phyloP scores from a whole-genome alignment of 106 monocot genomes.

The Amphibolis antarctica region DNA sequence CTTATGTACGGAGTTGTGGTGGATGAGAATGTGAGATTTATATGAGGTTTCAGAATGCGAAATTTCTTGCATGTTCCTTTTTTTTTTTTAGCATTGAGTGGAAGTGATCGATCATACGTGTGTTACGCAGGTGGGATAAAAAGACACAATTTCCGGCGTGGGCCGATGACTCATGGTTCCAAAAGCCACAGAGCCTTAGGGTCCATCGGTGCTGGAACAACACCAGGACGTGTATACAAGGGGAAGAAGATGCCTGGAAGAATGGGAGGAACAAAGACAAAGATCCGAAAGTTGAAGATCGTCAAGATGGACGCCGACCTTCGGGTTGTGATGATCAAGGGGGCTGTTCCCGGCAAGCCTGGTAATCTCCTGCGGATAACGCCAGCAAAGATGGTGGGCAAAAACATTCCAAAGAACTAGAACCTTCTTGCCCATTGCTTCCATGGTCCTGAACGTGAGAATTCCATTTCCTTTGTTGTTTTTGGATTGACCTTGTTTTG shows the following conservation, averaged over 20 bases:
- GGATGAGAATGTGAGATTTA: too few relatives aligned
- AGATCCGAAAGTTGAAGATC: conserved; percentile 77
- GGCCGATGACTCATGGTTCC: conserved; percentile 88
- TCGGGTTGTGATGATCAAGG: conserved; percentile 74
- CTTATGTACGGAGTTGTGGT: too few relatives aligned
- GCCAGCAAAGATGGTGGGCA: conserved; percentile 86
- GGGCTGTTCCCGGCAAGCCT: conserved; percentile 87
- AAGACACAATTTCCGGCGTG: conserved; percentile 76
- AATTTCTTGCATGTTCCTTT: background rate
- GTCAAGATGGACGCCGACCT: conserved; percentile 86
- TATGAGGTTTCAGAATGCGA: background rate
- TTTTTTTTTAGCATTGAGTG: background rate
- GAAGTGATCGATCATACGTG: background rate
- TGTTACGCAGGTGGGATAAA: conserved; percentile 69
- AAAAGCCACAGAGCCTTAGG: conserved; percentile 69
- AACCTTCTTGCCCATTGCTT: background rate
- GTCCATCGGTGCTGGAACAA: conserved; percentile 94
- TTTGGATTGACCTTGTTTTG: too few relatives aligned
- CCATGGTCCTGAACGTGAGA: background rate
- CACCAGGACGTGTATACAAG: conserved; percentile 88
- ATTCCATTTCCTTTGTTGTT: background rate
- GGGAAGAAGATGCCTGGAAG: conserved; percentile 98
- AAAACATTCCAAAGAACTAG: conserved; percentile 90
- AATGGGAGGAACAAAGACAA: conserved; percentile 86
- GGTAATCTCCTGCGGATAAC: conserved; percentile 89